Conservation (phyloP, 2,329 filamentous ascomycete species). For the Fusarium xylarioides region DNA sequence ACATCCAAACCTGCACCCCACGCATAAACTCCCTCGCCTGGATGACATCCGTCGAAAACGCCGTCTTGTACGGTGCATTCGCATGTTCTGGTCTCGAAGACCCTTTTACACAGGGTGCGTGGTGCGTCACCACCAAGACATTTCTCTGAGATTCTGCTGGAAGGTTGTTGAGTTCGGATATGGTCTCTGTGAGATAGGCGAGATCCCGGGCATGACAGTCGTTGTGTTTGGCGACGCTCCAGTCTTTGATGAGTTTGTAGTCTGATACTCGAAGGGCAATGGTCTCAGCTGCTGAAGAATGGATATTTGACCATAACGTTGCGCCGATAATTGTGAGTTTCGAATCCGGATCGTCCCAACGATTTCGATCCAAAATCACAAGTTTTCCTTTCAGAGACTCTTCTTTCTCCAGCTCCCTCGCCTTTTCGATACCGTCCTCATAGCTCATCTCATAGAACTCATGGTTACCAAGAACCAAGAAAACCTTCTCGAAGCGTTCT, state of each 20-base stretch:
- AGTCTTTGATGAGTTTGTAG: constrained; percentile 62
- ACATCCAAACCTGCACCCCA: constrained; percentile 53
- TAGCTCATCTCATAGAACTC: constrained; percentile 60
- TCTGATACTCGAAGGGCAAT: constrained; percentile 60
- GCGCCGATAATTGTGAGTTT: constrained; percentile 64
- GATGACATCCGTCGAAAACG: constrained; percentile 62
- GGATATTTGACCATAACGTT: constrained; percentile 65
- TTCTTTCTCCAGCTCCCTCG: constrained; percentile 51
- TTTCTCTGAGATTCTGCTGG: constrained; percentile 19
- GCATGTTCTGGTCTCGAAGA: constrained; percentile 60
- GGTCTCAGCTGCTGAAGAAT: constrained; percentile 47
- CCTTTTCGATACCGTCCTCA: constrained; percentile 49
- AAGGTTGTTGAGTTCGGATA: constrained; percentile 40
- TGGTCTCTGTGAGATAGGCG: constrained; percentile 58
- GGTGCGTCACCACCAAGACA: constrained; percentile 64
- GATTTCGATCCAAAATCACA: constrained; percentile 54
- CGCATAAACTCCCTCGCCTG: constrained; percentile 42
- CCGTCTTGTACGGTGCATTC: constrained; percentile 56
- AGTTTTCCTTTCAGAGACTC: constrained; percentile 50
- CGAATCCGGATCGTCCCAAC: constrained; percentile 52
- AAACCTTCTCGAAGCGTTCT: constrained; percentile 54
- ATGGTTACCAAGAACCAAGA: constrained; percentile 63
- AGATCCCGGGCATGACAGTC: constrained; percentile 56
- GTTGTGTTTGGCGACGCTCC: constrained; percentile 62
- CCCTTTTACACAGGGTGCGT: constrained; percentile 61